Conservation (phyloP, 306 rosid species). For the Cicer bijugum region DNA sequence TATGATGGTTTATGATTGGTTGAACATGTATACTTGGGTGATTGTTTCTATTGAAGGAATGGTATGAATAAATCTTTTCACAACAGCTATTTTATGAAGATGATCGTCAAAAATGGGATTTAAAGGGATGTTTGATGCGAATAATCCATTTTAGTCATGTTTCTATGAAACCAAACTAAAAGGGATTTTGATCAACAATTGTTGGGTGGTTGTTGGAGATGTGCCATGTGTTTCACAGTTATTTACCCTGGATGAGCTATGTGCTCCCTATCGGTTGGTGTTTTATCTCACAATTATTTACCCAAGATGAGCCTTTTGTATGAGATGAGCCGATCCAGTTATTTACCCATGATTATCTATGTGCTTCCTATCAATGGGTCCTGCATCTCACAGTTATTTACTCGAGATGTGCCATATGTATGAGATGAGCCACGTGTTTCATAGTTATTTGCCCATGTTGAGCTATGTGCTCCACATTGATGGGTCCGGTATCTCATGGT, state of each 20-base stretch:
- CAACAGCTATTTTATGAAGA: not conserved
- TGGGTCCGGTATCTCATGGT: not conserved
- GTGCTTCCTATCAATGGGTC: not conserved
- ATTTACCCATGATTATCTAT: not conserved
- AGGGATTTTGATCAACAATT: constrained; percentile 4
- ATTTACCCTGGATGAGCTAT: not conserved
- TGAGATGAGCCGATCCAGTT: not conserved
- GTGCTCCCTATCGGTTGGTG: not conserved
- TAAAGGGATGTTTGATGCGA: not conserved
- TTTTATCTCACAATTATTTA: not conserved
- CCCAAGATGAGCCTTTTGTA: not conserved
- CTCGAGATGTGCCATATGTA: not conserved
- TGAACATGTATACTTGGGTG: not conserved
- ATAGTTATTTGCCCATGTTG: not conserved
- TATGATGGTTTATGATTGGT: not conserved
- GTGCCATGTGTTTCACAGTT: not conserved
- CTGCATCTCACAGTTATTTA: not conserved
- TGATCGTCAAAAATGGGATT: not conserved
- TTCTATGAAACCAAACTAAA: not conserved
- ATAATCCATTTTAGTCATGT: not conserved
- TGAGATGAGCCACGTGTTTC: not conserved
- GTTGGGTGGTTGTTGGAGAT: constrained; percentile 9
- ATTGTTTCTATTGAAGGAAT: not conserved
- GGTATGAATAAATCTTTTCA: not conserved
- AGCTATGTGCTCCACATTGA: constrained; percentile 4